Percentiles rank a stretch among this genome's conserved stretches.
These are phyloP conservation scores for Ehretia macrophylla DNA, from an alignment of 257 asterid genomes.

Conservation along the genomic window DNA sequence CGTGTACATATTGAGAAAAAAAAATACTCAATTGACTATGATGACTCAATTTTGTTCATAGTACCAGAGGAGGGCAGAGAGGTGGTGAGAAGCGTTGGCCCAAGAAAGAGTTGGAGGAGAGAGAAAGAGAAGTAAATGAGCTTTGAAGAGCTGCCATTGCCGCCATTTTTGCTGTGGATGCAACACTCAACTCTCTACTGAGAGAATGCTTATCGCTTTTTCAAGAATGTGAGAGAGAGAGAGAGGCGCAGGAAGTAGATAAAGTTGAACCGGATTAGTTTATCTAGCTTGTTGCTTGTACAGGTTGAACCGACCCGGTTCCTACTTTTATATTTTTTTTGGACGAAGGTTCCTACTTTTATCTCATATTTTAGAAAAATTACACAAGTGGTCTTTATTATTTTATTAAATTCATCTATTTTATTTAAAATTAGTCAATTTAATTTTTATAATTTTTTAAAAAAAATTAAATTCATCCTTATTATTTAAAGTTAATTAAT, in stretches of 20 bases:
- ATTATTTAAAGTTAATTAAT: too few species aligned
- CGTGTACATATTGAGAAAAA: too few species aligned
- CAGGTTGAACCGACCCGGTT: not conserved
- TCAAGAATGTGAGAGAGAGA: constrained; percentile 3
- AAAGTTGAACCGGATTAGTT: constrained; percentile 14
- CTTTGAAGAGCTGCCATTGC: constrained; percentile 66
- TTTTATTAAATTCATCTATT: too few species aligned
- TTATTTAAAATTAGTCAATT: too few species aligned
- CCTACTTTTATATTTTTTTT: not conserved
- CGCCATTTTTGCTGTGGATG: constrained; percentile 27
- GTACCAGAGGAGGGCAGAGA: constrained; percentile 45
- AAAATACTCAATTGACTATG: too few species aligned
- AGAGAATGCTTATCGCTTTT: not conserved
- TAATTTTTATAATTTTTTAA: too few species aligned
- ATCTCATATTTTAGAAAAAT: too few species aligned
- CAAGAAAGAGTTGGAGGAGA: constrained; percentile 60
- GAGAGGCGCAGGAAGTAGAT: constrained; percentile 19
- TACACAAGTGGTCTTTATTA: too few species aligned
- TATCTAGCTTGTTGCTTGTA: not conserved
- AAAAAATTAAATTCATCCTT: too few species aligned
- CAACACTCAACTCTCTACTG: not conserved
- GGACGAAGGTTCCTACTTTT: too few species aligned
- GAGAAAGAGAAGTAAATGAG: constrained; percentile 63
- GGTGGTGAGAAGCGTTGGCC: constrained; percentile 64
- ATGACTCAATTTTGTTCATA: not conserved